These are phyloP conservation scores for Colletotrichum horii DNA, from an alignment of 2,329 filamentous ascomycete genomes.

Conservation along the genomic window DNA sequence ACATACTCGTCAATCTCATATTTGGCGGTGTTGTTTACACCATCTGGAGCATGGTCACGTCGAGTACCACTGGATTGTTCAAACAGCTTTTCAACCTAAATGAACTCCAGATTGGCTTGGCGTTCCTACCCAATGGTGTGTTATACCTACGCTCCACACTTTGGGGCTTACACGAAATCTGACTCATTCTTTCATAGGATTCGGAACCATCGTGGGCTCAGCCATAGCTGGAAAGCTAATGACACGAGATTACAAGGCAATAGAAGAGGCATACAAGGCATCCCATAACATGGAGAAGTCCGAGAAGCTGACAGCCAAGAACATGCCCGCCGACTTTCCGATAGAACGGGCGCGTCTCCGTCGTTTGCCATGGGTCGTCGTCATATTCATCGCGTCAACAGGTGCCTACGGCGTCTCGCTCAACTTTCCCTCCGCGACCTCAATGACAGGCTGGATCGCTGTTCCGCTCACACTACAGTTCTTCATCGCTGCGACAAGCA, in stretches of 20 bases:
- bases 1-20: constrained; percentile 46
- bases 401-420: constrained; percentile 40
- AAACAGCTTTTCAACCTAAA: constrained; percentile 28
- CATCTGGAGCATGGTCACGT: constrained; percentile 53
- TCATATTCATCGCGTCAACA: constrained; percentile 35
- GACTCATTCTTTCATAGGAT: constrained; percentile 10
- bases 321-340: constrained; percentile 40
- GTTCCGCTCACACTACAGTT: constrained; percentile 34
- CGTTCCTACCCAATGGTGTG: constrained; percentile 30
- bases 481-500: constrained; percentile 39
- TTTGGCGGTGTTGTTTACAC: constrained; percentile 43
- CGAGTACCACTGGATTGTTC: constrained; percentile 43
- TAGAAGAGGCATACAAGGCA: constrained; percentile 27
- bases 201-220: constrained; percentile 48
- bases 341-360: constrained; percentile 45
- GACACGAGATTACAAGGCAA: constrained; percentile 34
- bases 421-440: constrained; percentile 8
- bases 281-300: constrained; percentile 11
- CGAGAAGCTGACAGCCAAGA: constrained; percentile 31
- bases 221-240: constrained; percentile 45
- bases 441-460: constrained; percentile 26
- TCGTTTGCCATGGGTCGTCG: constrained; percentile 42
- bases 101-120: constrained; percentile 28
- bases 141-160: neutral
- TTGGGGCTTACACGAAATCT: neutral